Base-by-base conservation (phyloP, 805 yeast species). In the Scheffersomyces stipitis region DNA sequence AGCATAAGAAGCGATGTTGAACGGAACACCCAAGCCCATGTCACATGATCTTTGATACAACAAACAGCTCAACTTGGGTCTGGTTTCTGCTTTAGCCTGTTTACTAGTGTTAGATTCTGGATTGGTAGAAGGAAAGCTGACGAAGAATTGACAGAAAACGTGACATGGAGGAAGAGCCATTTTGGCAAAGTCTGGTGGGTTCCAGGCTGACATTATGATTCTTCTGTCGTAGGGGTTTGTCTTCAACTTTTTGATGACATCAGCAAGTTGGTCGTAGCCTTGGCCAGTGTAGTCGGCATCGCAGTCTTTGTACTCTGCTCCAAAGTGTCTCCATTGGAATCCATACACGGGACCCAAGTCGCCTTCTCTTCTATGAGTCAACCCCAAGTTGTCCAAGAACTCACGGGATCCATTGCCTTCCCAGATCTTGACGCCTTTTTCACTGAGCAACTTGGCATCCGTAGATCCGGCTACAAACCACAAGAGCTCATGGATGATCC, bases 121-220 rank as follows among this genome's bases (percentile, higher is more conserved):
- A 12, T 32, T 15, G 18, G 67, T 68, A 33, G 64, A 57, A n/a
- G 95, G 91, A 66, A 85, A 86, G 51, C 76, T 85, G 27, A 93
- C 99, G 58, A 86, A 93, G 56, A 93, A 93, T 62, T 93, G 99
- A 38, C 95, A 82, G 56, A 93, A 86, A 16, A 93, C 95, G 62
- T 93, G 99, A 56, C 99, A 93, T 18, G 99, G 99, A 9, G 99
- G 99, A 36, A 93, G 72, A 0, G 99, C 99, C 99, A 93, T 93
- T 45, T 80, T 72, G 34, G 79, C 74, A 56, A 91, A 86, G 52
- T 90, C 99, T 2, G 96, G 90, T 3, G 99, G 99, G 55, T 93
- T 93, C 99, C 99, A 93, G 0, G 99, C 99, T 30, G 95, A 83
- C 77, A 93, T 66, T 40, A 93, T 88, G 51, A 93, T 88, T 60